Base-by-base conservation (phyloP, 2,329 filamentous ascomycete species). In the Fusarium citri region DNA sequence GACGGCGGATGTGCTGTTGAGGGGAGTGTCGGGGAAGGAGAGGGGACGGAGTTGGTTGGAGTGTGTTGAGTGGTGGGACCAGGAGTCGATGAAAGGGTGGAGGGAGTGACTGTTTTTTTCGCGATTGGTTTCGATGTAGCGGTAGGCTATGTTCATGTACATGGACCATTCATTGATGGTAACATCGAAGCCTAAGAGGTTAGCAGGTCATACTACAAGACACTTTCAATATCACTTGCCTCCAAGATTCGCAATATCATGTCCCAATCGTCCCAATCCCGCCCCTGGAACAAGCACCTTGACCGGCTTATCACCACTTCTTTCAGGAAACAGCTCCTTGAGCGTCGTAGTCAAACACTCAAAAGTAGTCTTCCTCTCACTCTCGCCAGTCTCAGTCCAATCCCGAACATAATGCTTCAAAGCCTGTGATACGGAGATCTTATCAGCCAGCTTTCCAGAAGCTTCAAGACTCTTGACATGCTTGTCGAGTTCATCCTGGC, bases 401-500 rank as follows among this genome's bases (percentile, higher is more conserved):
- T 89, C 87, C 8, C 87, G 80, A 5, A 88, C 85, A 60, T 84
- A 85, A 68, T 89, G 87, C 72, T 88, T 89, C 55, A 89, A 71
- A 0, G 85, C 81, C 68, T 89, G 87, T 0, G 82, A 80, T 1
- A 87, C 81, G 34, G 84, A 83, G 3, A 83, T 79, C 8, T 80
- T 81, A 23, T 88, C 86, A 2, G 82, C 80, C 0, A 73, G 68
- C 22, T 76, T 78, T 2, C 81, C 80, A 0, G 78, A 74, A 2
- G 81, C 78, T 3, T 81, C 78, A 1, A 80, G 76, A 6, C 77
- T 74, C 8, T 80, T 78, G 48, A 82, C 73, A 69, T 83, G 84
- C 1, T 77, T 74, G 6, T 83, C 76, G 0, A 89, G 75, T 67
- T 88, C 86, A 3, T 76, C 57, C 7, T 78, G 74, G 0, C 76